Evolutionary conservation across 768 basidiomycete genomes (phyloP).

Genomic region (Boletales sp.): DNA sequence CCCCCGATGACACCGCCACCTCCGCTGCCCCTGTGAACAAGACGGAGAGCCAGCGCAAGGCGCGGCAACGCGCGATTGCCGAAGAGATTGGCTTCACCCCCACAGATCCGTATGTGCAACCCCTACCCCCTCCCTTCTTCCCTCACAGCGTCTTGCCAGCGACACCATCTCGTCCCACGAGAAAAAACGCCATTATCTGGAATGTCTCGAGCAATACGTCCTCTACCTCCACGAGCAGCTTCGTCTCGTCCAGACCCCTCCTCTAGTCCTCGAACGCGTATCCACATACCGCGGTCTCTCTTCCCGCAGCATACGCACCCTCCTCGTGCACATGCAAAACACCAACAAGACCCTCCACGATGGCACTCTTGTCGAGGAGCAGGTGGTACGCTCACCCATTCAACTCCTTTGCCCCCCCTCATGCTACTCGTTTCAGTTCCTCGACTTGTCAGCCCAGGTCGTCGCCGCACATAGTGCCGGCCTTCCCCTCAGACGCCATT

Average conservation of each 20-base stretch:
- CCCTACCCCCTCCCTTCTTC: background rate
- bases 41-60: slow-evolving; percentile 51
- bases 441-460: slow-evolving; percentile 28
- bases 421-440: slow-evolving; percentile 17
- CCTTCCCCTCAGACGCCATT: slow-evolving; percentile 30
- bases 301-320: slow-evolving; percentile 64
- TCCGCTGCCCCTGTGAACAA: slow-evolving; percentile 18
- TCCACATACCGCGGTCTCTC: slow-evolving; percentile 51
- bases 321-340: slow-evolving; percentile 69
- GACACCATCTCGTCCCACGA: slow-evolving; percentile 78
- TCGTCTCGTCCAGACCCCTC: slow-evolving; percentile 43
- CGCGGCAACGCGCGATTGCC: slow-evolving; percentile 54
- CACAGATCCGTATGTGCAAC: slow-evolving; percentile 55
- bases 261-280: slow-evolving; percentile 49
- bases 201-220: slow-evolving; percentile 71
- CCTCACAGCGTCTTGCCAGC: slow-evolving; percentile 26
- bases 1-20: slow-evolving; percentile 4
- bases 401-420: background rate
- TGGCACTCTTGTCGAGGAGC: slow-evolving; percentile 52
- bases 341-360: slow-evolving; percentile 48
- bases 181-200: slow-evolving; percentile 71
- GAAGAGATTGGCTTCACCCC: slow-evolving; percentile 53
- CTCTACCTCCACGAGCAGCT: slow-evolving; percentile 62
- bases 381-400: slow-evolving; percentile 38
- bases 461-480: slow-evolving; percentile 21